Evolutionary conservation across 768 basidiomycete species (phyloP).

Genomic region (Leccinellum rugosiceps): DNA sequence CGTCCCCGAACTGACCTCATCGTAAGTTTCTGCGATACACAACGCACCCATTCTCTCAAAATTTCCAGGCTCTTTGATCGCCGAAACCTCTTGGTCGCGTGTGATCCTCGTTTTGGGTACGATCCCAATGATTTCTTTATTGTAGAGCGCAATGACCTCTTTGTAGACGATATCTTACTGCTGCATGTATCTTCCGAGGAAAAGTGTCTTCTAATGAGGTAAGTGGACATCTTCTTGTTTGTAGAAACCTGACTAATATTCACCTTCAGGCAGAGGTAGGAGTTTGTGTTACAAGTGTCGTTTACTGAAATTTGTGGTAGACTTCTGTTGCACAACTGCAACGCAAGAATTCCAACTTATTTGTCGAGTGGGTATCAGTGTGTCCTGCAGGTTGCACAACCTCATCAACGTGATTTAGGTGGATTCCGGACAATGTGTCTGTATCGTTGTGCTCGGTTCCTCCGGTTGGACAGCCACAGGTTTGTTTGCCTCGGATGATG

Average conservation of each 20-base stretch:
- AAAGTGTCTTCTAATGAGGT: constrained; percentile 79
- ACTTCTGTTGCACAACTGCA: constrained; percentile 73
- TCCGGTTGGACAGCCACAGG: constrained; percentile 74
- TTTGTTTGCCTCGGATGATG: constrained; percentile 25
- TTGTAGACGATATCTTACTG: constrained; percentile 77
- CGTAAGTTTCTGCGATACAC: constrained; percentile 43
- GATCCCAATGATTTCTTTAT: background rate
- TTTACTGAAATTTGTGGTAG: constrained; percentile 35
- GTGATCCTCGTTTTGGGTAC: constrained; percentile 75
- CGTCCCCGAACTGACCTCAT: constrained; percentile 67
- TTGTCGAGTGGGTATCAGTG: constrained; percentile 64
- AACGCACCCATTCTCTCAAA: background rate
- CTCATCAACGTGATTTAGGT: constrained; percentile 39
- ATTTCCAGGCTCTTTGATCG: constrained; percentile 68
- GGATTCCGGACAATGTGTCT: constrained; percentile 91
- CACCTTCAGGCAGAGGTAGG: constrained; percentile 49
- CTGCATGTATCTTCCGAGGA: constrained; percentile 85
- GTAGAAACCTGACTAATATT: background rate
- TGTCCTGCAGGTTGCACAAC: background rate
- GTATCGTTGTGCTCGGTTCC: constrained; percentile 80
- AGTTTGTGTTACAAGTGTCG: constrained; percentile 8
- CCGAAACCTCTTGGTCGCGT: constrained; percentile 76
- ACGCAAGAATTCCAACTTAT: constrained; percentile 65
- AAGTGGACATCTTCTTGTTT: constrained; percentile 25
- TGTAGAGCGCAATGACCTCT: background rate